Evolutionary conservation across 2,329 filamentous ascomycete species (phyloP).

Genomic region (Neonectria faginata): DNA sequence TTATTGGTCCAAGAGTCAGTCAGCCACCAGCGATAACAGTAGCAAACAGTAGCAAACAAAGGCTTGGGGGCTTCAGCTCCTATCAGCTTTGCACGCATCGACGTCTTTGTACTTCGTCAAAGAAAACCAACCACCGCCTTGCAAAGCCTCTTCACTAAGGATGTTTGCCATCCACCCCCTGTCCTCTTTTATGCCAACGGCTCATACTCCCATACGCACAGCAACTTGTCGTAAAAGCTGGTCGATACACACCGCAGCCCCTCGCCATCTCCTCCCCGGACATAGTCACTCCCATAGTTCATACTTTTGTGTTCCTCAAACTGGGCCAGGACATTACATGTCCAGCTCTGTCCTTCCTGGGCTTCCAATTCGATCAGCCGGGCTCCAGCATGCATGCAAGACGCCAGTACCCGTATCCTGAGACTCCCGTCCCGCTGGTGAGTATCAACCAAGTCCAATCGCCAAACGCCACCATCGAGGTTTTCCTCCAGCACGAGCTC

Average conservation of each 20-base stretch:
- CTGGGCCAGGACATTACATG: conserved; percentile 72
- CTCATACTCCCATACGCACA: conserved; percentile 72
- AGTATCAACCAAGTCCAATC: conserved; percentile 72
- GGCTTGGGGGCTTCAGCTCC: background rate
- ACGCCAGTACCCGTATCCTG: conserved; percentile 73
- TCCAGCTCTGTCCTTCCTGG: conserved; percentile 60
- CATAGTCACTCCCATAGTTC: conserved; percentile 89
- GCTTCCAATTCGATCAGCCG: conserved; percentile 68
- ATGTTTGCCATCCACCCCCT: background rate
- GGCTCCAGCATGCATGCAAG: conserved; percentile 92
- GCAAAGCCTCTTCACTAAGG: too few relatives aligned
- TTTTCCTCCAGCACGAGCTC: conserved; percentile 71
- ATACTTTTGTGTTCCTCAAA: conserved; percentile 93
- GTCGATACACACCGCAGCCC: conserved; percentile 70
- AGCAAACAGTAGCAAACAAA: conserved; percentile 3
- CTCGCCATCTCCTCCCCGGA: conserved; percentile 51
- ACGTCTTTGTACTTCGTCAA: background rate
- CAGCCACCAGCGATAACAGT: conserved; percentile 13
- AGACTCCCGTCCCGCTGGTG: conserved; percentile 43
- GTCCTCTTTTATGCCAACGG: background rate
- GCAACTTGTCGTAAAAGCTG: conserved; percentile 79
- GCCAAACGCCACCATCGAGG: conserved; percentile 88
- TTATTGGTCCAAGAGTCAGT: background rate
- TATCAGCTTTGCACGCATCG: background rate
- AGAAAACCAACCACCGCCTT: too few relatives aligned